These are phyloP conservation scores for Lachnellula occidentalis DNA, from an alignment of 2,329 filamentous ascomycete genomes.

Conservation along the genomic window DNA sequence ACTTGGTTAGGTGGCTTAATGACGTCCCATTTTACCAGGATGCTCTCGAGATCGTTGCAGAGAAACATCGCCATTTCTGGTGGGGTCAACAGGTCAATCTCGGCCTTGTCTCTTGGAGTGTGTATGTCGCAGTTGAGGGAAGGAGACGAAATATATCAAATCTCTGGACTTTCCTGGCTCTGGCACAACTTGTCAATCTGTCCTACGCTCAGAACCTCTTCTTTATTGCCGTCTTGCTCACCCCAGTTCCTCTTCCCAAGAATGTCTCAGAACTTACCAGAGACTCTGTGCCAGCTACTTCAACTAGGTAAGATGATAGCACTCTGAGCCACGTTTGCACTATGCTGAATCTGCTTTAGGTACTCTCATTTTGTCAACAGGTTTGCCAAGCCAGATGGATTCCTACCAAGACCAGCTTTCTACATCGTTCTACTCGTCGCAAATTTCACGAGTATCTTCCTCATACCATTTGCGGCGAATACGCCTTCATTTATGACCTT, in stretches of 20 bases:
- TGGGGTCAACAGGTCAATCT: conserved; percentile 58
- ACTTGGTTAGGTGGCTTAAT: conserved; percentile 26
- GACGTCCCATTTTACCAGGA: conserved; percentile 27
- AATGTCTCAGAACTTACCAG: conserved; percentile 25
- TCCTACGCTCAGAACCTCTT: conserved; percentile 61
- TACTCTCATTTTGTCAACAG: conserved; percentile 32
- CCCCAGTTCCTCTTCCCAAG: conserved; percentile 42
- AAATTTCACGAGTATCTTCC: conserved; percentile 34
- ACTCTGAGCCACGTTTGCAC: not conserved
- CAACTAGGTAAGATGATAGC: conserved; percentile 12
- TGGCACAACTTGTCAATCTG: conserved; percentile 55
- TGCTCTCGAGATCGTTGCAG: conserved; percentile 47
- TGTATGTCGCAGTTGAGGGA: conserved; percentile 55
- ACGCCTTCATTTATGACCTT: conserved; percentile 37
- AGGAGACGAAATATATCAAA: conserved; percentile 50
- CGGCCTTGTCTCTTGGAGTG: conserved; percentile 47
- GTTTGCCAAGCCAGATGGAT: conserved; percentile 40
- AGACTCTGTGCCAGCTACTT: conserved; percentile 15
- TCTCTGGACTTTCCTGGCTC: conserved; percentile 49
- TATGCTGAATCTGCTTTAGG: conserved; percentile 7
- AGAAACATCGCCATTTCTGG: conserved; percentile 51
- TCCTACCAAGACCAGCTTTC: conserved; percentile 36
- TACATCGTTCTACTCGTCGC: conserved; percentile 32
- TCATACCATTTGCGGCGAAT: conserved; percentile 37
- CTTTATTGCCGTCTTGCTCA: conserved; percentile 52